Conservation (phyloP, 2,329 filamentous ascomycete species). For the Shiraia sp. region DNA sequence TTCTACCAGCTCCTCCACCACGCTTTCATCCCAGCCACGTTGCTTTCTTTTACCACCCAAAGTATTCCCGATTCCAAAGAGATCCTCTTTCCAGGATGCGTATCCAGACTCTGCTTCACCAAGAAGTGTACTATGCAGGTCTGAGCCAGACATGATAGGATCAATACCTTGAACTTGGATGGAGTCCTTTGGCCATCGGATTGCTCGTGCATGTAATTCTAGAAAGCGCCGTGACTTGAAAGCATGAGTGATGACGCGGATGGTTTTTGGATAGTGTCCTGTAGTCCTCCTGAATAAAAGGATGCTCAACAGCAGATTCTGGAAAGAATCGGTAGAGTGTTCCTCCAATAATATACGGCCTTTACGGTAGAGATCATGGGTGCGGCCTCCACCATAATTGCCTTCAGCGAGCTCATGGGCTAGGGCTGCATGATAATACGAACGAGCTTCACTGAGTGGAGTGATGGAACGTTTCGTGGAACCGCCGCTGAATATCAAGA, state of each 20-base stretch:
- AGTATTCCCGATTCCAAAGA: conserved; percentile 41
- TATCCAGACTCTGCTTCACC: conserved; percentile 46
- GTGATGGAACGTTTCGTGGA: conserved; percentile 37
- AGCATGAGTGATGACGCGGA: conserved; percentile 53
- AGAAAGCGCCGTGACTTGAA: conserved; percentile 53
- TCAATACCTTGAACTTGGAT: conserved; percentile 52
- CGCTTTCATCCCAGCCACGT: conserved; percentile 44
- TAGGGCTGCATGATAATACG: conserved; percentile 42
- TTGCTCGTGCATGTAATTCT: conserved; percentile 45
- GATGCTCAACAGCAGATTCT: conserved; percentile 80
- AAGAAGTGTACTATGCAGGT: conserved; percentile 40
- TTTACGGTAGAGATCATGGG: conserved; percentile 36
- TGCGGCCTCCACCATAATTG: conserved; percentile 26
- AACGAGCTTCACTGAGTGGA: conserved; percentile 39
- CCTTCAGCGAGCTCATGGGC: conserved; percentile 27
- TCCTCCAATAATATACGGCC: conserved; percentile 64
- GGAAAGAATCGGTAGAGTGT: conserved; percentile 79
- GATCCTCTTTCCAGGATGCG: conserved; percentile 44
- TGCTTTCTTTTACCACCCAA: conserved; percentile 45
- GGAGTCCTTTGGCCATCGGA: conserved; percentile 47
- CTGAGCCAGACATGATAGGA: conserved; percentile 45
- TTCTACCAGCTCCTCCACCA: conserved; percentile 18
- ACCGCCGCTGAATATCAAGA: conserved; percentile 76
- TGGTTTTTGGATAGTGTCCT: conserved; percentile 45
- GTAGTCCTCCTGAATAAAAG: conserved; percentile 53